A percentile compares a stretch with the other conserved stretches of the same genome.
These are phyloP conservation scores for Boletus nobilissimus DNA, from an alignment of 1,284 basidiomycete species.

Conservation along the genomic window DNA sequence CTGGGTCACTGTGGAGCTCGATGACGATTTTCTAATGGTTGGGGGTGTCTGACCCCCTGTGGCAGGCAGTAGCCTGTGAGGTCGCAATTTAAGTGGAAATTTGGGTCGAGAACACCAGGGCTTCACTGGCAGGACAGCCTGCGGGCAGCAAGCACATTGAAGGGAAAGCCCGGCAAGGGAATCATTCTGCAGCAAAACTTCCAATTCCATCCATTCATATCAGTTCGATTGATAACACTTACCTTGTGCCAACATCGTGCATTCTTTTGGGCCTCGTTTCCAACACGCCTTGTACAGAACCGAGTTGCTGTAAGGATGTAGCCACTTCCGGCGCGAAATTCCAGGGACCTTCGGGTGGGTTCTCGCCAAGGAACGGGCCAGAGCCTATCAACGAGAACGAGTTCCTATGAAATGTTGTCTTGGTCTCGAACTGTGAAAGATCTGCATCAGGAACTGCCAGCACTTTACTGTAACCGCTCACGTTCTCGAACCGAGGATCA, in stretches of 20 bases:
- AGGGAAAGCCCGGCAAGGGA: neutral
- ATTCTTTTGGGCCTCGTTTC: neutral
- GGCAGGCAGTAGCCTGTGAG: too few relatives aligned
- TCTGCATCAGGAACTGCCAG: too few relatives aligned
- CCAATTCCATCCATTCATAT: neutral
- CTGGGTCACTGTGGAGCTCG: conserved; percentile 54
- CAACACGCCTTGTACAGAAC: neutral
- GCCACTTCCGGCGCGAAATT: too few relatives aligned
- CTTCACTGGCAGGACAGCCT: neutral
- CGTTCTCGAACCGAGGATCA: neutral
- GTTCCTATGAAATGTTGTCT: neutral
- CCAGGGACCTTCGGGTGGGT: neutral
- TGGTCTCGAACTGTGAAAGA: neutral
- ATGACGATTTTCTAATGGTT: conserved; percentile 66
- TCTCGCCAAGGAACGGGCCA: neutral
- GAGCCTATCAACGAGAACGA: neutral
- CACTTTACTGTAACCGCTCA: too few relatives aligned
- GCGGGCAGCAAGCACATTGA: neutral
- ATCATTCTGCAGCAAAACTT: neutral
- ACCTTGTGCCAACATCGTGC: neutral
- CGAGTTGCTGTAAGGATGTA: neutral
- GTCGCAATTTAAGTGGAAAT: neutral
- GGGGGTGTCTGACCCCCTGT: too few relatives aligned
- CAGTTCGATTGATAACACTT: neutral
- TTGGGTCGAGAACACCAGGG: neutral